Base-by-base conservation (phyloP, 1,139 yeast species). In the Saccharomyces hybrid region DNA sequence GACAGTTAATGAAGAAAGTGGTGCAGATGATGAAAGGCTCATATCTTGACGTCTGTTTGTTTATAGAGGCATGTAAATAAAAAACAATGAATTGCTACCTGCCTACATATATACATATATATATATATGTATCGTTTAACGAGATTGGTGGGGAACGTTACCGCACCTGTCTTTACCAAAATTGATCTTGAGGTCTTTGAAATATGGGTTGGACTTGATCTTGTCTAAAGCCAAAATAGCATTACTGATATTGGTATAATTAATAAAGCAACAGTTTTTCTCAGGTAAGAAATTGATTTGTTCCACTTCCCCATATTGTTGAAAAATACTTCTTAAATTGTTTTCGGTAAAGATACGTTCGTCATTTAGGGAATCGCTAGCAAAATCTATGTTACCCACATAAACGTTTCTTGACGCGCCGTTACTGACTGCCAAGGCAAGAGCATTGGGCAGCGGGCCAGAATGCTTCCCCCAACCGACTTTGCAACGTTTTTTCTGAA, bases 381-480 rank as follows among this genome's bases (percentile, higher is more conserved):
- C 59, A 34, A 75, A 75, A 56, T 79, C 80, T 55, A 80, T 75
- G 59, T 79, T 84, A 32, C 98, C 97, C 60, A 93, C 81, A 69
- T 91, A 93, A 44, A 93, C 83, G 69, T 93, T 93, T 72, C 99
- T 81, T 28, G 91, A 82, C 1, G 97, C 98, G 48, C 97, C 97
- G 53, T 85, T 84, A n/a, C 93, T 81, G n/a, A 90, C 95, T 1
- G 96, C 96, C 58, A 84, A 73, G 6, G 89, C 82, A 57, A 91
- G 77, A 3, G 88, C 85, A 60, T 86, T 84, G n/a, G 89, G 82
- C 56, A 91, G 76, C 0, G 96, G 93, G 8, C 97, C 96, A 1
- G 96, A 83, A 69, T 89, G 96, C 67, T 88, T 88, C 51, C 98
- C 99, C 98, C 98, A 93, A 16, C 96, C 96, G 56, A 93, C 88